These are phyloP conservation scores for Trichoderma sp. DNA, from an alignment of 2,329 filamentous ascomycete species.

Conservation along the genomic window DNA sequence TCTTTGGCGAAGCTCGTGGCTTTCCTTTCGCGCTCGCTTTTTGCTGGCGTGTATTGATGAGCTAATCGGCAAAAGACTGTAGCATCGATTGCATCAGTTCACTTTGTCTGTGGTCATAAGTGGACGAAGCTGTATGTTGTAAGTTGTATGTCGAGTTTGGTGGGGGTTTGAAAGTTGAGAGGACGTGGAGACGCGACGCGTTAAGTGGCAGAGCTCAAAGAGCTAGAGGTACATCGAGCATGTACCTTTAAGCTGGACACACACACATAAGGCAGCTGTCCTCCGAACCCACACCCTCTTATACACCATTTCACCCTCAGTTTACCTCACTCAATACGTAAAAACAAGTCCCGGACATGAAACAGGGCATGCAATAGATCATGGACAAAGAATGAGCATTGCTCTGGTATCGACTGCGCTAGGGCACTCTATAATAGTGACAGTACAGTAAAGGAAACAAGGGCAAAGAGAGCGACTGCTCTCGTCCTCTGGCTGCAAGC, in stretches of 20 bases:
- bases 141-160: neutral
- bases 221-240: neutral
- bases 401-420: slow-evolving; percentile 25
- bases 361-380: neutral
- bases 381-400: slow-evolving; percentile 5
- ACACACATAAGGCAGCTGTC: too few relatives aligned
- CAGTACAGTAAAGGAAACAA: neutral
- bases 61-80: neutral
- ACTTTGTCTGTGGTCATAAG: slow-evolving; percentile 3
- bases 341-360: neutral
- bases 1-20: neutral
- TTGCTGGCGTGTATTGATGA: neutral
- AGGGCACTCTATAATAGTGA: neutral
- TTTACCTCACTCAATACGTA: neutral
- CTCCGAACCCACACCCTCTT: too few relatives aligned
- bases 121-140: neutral
- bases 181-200: slow-evolving; percentile 24
- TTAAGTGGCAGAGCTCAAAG: slow-evolving; percentile 27
- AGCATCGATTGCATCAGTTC: neutral
- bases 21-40: neutral
- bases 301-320: too few relatives aligned
- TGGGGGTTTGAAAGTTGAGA: slow-evolving; percentile 3
- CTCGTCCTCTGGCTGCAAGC: neutral
- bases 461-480: neutral
- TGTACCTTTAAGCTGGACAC: neutral